Evolutionary conservation across 139 green algal species (phyloP), one percentile per base, ranked within the genome.

Genomic region (Edaphochlamys debaryana): DNA sequence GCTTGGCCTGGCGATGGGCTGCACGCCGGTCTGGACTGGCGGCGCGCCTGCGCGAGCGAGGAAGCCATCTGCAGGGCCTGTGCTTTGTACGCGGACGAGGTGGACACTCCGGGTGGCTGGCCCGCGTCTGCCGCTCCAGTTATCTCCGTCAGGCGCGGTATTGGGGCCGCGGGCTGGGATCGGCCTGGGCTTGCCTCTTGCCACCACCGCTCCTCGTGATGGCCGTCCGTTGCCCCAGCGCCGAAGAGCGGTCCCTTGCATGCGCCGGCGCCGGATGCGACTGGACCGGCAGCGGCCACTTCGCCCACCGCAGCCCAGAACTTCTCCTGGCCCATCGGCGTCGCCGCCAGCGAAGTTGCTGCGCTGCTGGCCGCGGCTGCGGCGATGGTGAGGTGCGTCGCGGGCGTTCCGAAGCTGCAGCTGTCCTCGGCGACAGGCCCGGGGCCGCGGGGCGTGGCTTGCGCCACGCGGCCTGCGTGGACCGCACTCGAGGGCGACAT

Each of bases 381-480:
- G 45, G 45, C 45, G 11, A 54, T n/a, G 0, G 25, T 63, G 2
- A 54, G 56, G 29, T 54, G 34, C 45, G 40, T 42, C 0, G 38
- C 37, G 0, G 56, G 23, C 6, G 67, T 25, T 29, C 19, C 27
- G 27, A 80, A 54, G 38, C 8, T 9, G 50, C 32, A 27, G 54
- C 54, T 40, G 20, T 80, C 52, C 29, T 80, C 73, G 5, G 73
- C 67, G 38, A 80, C 73, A 5, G 73, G 73, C 0, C 73, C 73
- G 29, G 73, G 56, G 2, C 56, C 73, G 62, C 62, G 29, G 36
- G 36, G 34, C 2, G 36, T 79, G 27, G 9, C 5, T 25, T 54
- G 15, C 25, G 52, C 8, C n/a, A n/a, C n/a, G n/a, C n/a, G n/a
- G n/a, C n/a, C n/a, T n/a, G 36, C 4, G 34, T 37, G 23, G 52